Evolutionary conservation across 495 filamentous ascomycete species (phyloP), one percentile per base, ranked within the genome.

Genomic region (Terfezia claveryi): DNA sequence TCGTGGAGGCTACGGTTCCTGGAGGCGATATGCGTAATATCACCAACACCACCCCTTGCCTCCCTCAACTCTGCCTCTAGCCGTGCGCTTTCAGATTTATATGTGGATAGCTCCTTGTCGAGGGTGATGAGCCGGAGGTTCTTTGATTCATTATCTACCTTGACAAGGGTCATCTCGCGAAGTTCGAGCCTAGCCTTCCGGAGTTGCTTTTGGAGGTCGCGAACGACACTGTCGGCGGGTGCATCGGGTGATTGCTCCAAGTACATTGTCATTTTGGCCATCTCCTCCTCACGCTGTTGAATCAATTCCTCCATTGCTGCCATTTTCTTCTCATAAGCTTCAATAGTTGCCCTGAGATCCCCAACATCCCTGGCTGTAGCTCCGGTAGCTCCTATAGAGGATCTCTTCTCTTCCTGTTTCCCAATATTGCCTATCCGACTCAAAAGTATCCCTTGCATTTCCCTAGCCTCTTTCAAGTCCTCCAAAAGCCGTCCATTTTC

Each of bases 401-500:
- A 32, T 32, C 27, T 32, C 5, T 16, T 16, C 60, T 83, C 73
- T 68, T 49, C 77, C 74, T 59, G 83, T 70, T 46, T 79, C 73
- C 10, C 77, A 70, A 10, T 76, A 75, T 55, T 79, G 74, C 71
- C 74, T 71, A 37, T 69, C 62, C 14, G 56, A 64, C 56, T 54
- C 59, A 54, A 56, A 54, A 23, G 54, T 68, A 55, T 46, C 54
- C 58, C 57, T 49, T 66, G 49, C 50, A 64, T 27, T n/a, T 55
- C 37, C 57, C 54, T 59, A n/a, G 61, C 12, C n/a, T 60, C 60
- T 36, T 59, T 61, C 16, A 66, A 38, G 67, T 49, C 70, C 59
- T 23, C 72, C 77, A 67, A 74, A 73, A 70, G 73, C 54, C 61
- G 73, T 66, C 67, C 76, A 51, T 75, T 73, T 59, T 74, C 78